Evolutionary conservation across 1,139 yeast species (phyloP).

Genomic region (Saccharomyces hybrid): DNA sequence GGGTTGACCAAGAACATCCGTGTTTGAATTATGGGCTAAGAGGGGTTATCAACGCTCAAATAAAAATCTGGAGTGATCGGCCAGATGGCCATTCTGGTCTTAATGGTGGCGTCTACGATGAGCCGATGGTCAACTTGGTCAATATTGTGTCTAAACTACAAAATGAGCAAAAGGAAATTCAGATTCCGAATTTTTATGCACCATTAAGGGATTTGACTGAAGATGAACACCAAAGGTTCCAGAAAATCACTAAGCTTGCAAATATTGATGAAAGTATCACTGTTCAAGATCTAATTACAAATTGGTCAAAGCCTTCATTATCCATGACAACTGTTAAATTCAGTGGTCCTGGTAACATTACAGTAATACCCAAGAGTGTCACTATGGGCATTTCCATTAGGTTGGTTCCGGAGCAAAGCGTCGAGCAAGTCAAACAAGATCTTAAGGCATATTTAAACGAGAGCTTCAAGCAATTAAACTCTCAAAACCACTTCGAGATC

Average conservation of each 20-base stretch:
- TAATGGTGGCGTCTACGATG: constrained; percentile 86
- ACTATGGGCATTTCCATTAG: constrained; percentile 73
- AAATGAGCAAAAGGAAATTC: constrained; percentile 50
- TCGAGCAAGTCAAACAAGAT: constrained; percentile 47
- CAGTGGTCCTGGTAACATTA: constrained; percentile 83
- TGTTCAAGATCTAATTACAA: constrained; percentile 58
- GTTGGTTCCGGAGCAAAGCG: constrained; percentile 81
- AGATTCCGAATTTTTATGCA: constrained; percentile 64
- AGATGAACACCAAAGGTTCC: constrained; percentile 53
- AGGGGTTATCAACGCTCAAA: constrained; percentile 79
- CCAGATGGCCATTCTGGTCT: constrained; percentile 96
- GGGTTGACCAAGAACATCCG: constrained; percentile 86
- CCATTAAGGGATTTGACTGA: constrained; percentile 50
- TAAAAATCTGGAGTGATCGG: constrained; percentile 58
- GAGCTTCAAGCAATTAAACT: constrained; percentile 41
- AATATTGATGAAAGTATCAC: constrained; percentile 31
- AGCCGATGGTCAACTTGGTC: constrained; percentile 82
- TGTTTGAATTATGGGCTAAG: constrained; percentile 90
- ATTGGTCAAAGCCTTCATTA: constrained; percentile 88
- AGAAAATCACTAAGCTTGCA: constrained; percentile 47
- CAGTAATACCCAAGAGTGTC: constrained; percentile 82
- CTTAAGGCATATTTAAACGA: constrained; percentile 42
- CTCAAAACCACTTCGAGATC: constrained; percentile 55
- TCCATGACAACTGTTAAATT: constrained; percentile 83
- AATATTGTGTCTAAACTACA: constrained; percentile 60